These are phyloP conservation scores for Zygosaccharomyces pseudorouxii DNA, from an alignment of 805 yeast species.

Conservation along the genomic window DNA sequence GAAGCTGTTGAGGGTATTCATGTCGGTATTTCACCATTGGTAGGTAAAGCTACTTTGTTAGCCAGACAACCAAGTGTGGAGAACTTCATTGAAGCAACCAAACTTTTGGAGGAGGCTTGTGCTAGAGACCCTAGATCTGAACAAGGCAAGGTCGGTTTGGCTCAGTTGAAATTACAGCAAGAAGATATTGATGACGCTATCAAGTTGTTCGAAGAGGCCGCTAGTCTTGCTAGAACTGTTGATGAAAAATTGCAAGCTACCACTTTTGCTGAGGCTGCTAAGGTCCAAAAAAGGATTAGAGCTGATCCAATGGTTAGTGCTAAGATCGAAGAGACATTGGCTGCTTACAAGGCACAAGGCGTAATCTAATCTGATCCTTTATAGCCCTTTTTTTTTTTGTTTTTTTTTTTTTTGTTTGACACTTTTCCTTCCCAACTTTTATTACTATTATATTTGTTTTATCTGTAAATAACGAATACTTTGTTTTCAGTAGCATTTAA, in stretches of 20 bases:
- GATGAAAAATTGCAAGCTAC: conserved; percentile 89
- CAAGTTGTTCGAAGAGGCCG: conserved; percentile 73
- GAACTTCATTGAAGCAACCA: conserved; percentile 53
- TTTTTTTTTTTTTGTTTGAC: neutral
- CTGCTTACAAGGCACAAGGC: conserved; percentile 35
- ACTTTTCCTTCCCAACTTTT: neutral
- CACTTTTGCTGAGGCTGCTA: conserved; percentile 88
- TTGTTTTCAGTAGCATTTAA: neutral
- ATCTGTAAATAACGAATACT: conserved; percentile 14
- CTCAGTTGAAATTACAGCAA: conserved; percentile 82
- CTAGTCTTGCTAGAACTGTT: conserved; percentile 73
- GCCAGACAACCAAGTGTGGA: conserved; percentile 47
- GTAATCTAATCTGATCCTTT: conserved; percentile 18
- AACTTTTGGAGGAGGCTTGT: conserved; percentile 67
- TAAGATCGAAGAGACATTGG: conserved; percentile 59
- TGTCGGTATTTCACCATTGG: conserved; percentile 83
- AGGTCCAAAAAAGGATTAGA: conserved; percentile 76
- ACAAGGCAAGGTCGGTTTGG: conserved; percentile 83
- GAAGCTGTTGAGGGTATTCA: conserved; percentile 59
- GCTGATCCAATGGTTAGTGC: conserved; percentile 60
- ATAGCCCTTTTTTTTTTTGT: neutral
- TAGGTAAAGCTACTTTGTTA: conserved; percentile 78
- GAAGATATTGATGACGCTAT: conserved; percentile 81
- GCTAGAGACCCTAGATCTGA: conserved; percentile 84
- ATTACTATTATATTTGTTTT: conserved; percentile 6